phyloP scores from a whole-genome alignment of 805 yeast species.

The Helenozyma rhizophorensis region DNA sequence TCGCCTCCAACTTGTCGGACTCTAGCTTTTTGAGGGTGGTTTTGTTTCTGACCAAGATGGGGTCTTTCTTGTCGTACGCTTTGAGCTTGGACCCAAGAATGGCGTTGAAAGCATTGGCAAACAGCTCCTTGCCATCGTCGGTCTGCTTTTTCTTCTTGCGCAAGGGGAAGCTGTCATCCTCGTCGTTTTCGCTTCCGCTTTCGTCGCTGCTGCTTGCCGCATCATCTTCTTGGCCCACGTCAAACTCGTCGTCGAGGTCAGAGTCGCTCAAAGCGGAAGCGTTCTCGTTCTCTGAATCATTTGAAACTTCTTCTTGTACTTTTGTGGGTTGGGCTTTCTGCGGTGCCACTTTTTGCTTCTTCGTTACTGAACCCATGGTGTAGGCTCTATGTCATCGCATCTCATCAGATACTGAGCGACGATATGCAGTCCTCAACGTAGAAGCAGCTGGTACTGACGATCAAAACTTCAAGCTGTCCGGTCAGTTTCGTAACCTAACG shows the following conservation, averaged over 20 bases:
- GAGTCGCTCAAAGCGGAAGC: constrained; percentile 11
- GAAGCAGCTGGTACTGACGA: too few species aligned
- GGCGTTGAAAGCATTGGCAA: constrained; percentile 80
- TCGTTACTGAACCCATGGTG: too few species aligned
- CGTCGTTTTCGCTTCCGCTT: constrained; percentile 1
- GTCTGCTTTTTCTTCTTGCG: constrained; percentile 53
- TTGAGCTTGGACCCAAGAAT: constrained; percentile 81
- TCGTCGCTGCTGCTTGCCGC: constrained; percentile 19
- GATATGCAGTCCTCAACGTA: too few species aligned
- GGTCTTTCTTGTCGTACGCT: constrained; percentile 85
- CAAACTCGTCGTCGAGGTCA: constrained; percentile 25
- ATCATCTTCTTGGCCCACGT: constrained; percentile 16
- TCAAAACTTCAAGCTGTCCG: too few species aligned
- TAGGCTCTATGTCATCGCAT: too few species aligned
- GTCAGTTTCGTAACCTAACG: too few species aligned
- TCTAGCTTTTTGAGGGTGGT: constrained; percentile 67
- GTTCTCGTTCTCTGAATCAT: neutral
- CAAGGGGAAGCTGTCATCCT: constrained; percentile 39
- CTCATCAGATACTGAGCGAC: too few species aligned
- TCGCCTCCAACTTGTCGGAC: constrained; percentile 73
- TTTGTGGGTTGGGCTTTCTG: neutral
- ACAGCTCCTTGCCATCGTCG: constrained; percentile 70
- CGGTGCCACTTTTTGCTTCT: too few species aligned
- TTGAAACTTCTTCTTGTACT: neutral
- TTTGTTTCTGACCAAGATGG: constrained; percentile 84